phyloP scores from a whole-genome alignment of 202 grass and related monocot species.

The Carex sylvatica region DNA sequence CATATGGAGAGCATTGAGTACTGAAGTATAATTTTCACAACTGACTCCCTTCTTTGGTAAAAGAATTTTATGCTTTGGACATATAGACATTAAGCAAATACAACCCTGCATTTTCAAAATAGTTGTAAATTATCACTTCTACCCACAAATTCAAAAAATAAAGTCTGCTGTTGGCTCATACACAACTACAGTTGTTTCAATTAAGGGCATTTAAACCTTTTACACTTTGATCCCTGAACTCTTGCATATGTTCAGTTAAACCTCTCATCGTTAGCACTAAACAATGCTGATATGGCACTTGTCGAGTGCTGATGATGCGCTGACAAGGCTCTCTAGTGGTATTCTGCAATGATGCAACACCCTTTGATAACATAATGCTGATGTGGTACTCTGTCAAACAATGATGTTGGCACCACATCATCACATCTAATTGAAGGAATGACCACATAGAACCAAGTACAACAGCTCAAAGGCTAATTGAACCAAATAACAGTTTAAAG shows the following conservation, averaged over 20 bases:
- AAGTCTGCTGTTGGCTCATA: background rate
- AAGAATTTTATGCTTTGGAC: background rate
- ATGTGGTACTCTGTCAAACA: background rate
- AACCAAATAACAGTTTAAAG: background rate
- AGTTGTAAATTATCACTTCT: background rate
- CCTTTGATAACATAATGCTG: background rate
- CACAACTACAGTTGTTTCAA: background rate
- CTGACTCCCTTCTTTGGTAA: background rate
- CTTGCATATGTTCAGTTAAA: background rate
- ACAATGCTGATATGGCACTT: background rate
- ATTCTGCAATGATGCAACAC: background rate
- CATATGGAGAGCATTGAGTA: background rate
- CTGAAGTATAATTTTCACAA: background rate
- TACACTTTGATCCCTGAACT: background rate
- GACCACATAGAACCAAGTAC: background rate
- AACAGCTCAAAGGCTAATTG: background rate
- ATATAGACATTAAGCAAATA: background rate
- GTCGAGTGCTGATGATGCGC: background rate
- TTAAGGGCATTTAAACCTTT: background rate
- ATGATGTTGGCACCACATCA: too few species aligned
- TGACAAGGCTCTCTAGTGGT: background rate
- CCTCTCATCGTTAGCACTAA: background rate
- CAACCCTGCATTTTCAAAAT: background rate
- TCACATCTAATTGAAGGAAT: too few species aligned
- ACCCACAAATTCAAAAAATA: background rate